phyloP scores from a whole-genome alignment of 192 early-diverging fungal species.

The Jimgerdemannia lactiflua region DNA sequence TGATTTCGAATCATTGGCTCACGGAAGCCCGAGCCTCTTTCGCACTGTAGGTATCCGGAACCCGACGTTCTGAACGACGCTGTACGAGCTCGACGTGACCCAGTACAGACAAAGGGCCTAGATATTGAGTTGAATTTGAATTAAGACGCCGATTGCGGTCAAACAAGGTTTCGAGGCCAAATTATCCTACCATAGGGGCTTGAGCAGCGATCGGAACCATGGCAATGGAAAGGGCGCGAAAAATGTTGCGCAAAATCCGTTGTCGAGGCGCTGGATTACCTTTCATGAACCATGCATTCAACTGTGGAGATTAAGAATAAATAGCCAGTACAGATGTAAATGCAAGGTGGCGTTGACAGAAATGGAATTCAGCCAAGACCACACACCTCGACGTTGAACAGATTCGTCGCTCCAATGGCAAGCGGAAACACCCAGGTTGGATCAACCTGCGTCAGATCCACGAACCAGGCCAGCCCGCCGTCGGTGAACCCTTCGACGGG shows the following conservation, averaged over 20 bases:
- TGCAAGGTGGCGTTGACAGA: neutral
- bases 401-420: constrained; percentile 56
- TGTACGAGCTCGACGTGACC: constrained; percentile 65
- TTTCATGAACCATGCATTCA: constrained; percentile 39
- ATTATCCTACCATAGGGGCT: constrained; percentile 53
- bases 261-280: constrained; percentile 37
- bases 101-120: constrained; percentile 70
- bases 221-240: constrained; percentile 52
- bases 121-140: neutral
- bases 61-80: constrained; percentile 55
- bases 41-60: constrained; percentile 48
- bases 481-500: constrained; percentile 44
- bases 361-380: neutral
- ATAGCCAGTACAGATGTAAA: neutral
- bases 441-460: constrained; percentile 59
- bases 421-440: constrained; percentile 69
- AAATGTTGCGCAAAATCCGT: constrained; percentile 41
- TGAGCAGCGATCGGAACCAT: constrained; percentile 68
- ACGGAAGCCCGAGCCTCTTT: constrained; percentile 20
- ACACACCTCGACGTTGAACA: constrained; percentile 70
- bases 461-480: constrained; percentile 65
- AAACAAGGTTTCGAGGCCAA: too few relatives aligned
- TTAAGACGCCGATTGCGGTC: neutral
- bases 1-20: too few relatives aligned
- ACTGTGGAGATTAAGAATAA: constrained; percentile 15